Percentiles rank a stretch among this genome's conserved stretches.
These are phyloP conservation scores for Camellia granthamiana DNA, from an alignment of 148 eudicot species.

Conservation along the genomic window DNA sequence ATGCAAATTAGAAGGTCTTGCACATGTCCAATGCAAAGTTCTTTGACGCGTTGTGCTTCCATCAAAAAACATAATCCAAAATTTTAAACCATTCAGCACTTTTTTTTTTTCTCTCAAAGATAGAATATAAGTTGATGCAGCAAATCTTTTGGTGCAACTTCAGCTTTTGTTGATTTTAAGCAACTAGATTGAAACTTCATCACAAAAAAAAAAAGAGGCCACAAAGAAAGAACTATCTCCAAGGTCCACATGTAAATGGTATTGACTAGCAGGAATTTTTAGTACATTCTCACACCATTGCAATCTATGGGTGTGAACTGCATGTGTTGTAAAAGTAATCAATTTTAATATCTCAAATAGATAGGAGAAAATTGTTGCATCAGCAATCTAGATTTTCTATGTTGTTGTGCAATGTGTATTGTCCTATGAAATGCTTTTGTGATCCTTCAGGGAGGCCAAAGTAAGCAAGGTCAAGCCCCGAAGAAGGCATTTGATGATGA, in stretches of 20 bases:
- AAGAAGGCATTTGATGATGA: conserved; percentile 17
- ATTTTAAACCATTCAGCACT: not conserved
- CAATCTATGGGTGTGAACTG: not conserved
- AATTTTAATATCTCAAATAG: too few relatives aligned
- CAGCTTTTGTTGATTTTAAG: not conserved
- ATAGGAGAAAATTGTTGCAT: not conserved
- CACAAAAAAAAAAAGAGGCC: too few relatives aligned
- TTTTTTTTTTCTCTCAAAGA: not conserved
- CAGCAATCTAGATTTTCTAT: not conserved
- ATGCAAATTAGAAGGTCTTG: not conserved
- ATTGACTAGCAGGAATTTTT: too few relatives aligned
- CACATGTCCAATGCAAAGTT: not conserved
- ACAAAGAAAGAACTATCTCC: too few relatives aligned
- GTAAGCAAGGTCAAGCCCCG: conserved; percentile 14
- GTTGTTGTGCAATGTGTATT: not conserved
- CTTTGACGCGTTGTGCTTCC: not conserved
- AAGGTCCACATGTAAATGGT: too few relatives aligned
- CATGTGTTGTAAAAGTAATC: too few relatives aligned
- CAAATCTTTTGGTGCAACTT: not conserved
- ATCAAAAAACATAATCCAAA: not conserved
- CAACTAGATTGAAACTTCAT: too few relatives aligned
- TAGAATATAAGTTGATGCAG: not conserved
- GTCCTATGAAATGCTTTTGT: conserved; percentile 11
- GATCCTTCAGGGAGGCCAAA: conserved; percentile 23
- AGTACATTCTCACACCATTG: not conserved